phyloP scores from a whole-genome alignment of 2,329 filamentous ascomycete genomes.

The Pseudogymnoascus sp. region DNA sequence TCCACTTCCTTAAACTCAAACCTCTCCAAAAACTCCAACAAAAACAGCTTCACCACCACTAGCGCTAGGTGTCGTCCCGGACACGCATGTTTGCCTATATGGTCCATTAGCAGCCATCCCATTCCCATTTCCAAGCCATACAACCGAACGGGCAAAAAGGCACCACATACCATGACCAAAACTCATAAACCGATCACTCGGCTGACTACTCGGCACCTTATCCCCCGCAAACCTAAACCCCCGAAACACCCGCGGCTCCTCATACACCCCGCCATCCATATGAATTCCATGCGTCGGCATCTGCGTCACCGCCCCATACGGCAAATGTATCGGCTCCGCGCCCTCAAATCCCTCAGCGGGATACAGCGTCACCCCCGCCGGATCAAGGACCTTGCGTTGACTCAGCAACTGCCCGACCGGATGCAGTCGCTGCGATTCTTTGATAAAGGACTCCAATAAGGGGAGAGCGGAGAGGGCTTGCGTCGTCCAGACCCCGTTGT shows the following conservation, averaged over 20 bases:
- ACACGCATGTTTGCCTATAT: background rate
- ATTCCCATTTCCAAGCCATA: too few relatives aligned
- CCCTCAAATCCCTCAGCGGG: background rate
- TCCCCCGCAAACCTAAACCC: background rate
- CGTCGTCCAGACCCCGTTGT: conserved; percentile 25
- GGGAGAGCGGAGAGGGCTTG: conserved; percentile 23
- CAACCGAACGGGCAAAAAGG: background rate
- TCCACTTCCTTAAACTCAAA: background rate
- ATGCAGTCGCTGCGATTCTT: conserved; percentile 26
- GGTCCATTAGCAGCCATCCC: too few relatives aligned
- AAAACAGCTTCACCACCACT: background rate
- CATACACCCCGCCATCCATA: background rate
- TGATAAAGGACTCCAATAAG: conserved; percentile 27
- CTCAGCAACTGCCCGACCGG: background rate
- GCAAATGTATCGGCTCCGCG: background rate
- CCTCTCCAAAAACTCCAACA: background rate
- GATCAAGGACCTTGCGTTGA: background rate
- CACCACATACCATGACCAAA: conserved; percentile 1
- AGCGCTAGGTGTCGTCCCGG: background rate
- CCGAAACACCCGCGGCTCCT: background rate
- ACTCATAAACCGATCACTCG: conserved; percentile 4
- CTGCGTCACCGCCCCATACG: background rate
- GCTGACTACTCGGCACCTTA: background rate
- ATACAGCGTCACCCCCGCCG: background rate
- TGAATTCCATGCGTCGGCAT: background rate